Base-by-base conservation (phyloP, 1,284 basidiomycete species). In the Caloboletus inedulis region DNA sequence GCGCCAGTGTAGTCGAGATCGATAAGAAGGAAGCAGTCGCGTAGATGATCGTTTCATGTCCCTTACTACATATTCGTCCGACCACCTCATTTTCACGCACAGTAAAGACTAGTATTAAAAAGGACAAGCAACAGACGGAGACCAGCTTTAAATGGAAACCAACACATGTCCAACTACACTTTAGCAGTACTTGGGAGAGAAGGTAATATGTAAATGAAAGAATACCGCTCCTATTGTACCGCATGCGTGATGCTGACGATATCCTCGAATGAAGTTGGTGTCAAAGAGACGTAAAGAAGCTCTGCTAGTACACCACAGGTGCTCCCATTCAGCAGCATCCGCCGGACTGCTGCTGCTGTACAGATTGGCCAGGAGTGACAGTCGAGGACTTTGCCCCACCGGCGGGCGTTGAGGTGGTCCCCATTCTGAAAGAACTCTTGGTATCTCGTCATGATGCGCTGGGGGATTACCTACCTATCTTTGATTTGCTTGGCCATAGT, bases 401-500 rank as follows among this genome's bases (percentile, higher is more conserved):
- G 4, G 85, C 74, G 33, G 84, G 76, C 61, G 86, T 82, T 57
- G 88, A 79, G 18, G 83, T 84, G 41, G 89, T 83, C 21, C 87
- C 89, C 89, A 89, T 89, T 61, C 89, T 91, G 53, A 47, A 48
- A 52, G 0, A 47, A 36, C 2, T 21, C 51, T 55, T 42, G 54
- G 56, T 23, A 49, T 42, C 23, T 25, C 34, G n/a, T 39, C 40
- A 43, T 21, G 40, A 35, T 43, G 16, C 12, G 14, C 19, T 18
- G 35, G 31, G 9, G 12, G 23, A 31, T n/a, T 14, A 62, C 80
- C 39, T 64, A 88, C 88, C 93, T 87, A 74, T 97, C 94, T 76
- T 97, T 97, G 75, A 97, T 98, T 77, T 98, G 94, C 77, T 97
- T 97, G 18, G 96, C 96, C 87, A 99, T 94, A 54, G 94, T 96